These are phyloP conservation scores for Pilatotrama ljubarskyi DNA, from an alignment of 768 basidiomycete species.

Conservation along the genomic window DNA sequence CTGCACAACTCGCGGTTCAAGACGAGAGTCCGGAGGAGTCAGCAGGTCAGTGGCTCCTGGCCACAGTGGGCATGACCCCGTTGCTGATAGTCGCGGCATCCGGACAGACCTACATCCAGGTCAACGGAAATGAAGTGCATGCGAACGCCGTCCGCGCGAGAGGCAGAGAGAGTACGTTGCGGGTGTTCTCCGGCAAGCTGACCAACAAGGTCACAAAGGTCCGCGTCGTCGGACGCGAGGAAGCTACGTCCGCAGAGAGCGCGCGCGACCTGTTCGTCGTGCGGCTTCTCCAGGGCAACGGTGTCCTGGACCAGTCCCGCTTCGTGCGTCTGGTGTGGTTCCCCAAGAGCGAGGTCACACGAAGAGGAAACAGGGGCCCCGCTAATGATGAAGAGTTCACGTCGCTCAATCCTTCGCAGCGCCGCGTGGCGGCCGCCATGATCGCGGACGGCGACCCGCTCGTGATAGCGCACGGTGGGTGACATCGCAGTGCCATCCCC, in stretches of 20 bases:
- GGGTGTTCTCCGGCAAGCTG: constrained; percentile 22
- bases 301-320: constrained; percentile 28
- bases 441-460: constrained; percentile 29
- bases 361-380: not conserved
- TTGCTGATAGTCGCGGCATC: too few relatives aligned
- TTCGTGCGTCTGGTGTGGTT: constrained; percentile 47
- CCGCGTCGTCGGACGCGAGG: constrained; percentile 43
- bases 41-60: constrained; percentile 32
- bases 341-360: constrained; percentile 20
- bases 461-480: constrained; percentile 42
- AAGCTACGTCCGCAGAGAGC: constrained; percentile 40
- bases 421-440: constrained; percentile 39
- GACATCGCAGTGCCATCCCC: too few relatives aligned
- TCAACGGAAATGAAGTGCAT: constrained; percentile 17
- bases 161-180: constrained; percentile 40
- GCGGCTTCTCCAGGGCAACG: constrained; percentile 34
- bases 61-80: too few relatives aligned
- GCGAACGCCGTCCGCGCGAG: constrained; percentile 32
- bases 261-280: constrained; percentile 40
- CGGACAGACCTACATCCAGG: constrained; percentile 1
- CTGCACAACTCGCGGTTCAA: constrained; percentile 44
- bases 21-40: constrained; percentile 37
- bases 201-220: constrained; percentile 32
- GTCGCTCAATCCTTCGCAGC: constrained; percentile 41
- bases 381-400: not conserved